These are phyloP conservation scores for Silene uniflora DNA, from an alignment of 148 eudicot genomes.

Conservation along the genomic window DNA sequence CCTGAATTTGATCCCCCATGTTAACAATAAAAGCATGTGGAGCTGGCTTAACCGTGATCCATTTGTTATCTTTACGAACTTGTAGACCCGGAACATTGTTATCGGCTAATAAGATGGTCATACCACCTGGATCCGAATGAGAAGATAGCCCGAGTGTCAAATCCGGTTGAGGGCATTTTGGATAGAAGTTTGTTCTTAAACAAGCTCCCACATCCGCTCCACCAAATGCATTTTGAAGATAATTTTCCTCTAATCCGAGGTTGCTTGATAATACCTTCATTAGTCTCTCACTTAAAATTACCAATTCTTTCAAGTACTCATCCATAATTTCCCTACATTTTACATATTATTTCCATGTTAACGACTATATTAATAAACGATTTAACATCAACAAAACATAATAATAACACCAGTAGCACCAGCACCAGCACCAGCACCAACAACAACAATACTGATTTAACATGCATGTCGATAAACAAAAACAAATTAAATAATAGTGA, in stretches of 20 bases:
- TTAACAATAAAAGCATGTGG: conserved; percentile 82
- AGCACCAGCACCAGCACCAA: no score
- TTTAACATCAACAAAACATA: no score
- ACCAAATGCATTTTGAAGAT: conserved; percentile 75
- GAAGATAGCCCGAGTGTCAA: conserved; percentile 76
- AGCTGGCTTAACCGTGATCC: conserved; percentile 84
- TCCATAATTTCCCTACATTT: conserved; percentile 60
- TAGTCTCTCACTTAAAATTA: conserved; percentile 52
- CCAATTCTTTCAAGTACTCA: conserved; percentile 55
- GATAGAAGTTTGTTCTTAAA: conserved; percentile 67
- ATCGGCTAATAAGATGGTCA: conserved; percentile 81
- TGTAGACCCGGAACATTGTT: conserved; percentile 70
- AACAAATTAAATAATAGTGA: no score
- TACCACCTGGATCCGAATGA: conserved; percentile 93
- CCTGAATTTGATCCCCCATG: conserved; percentile 93
- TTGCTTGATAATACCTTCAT: conserved; percentile 60
- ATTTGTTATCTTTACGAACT: conserved; percentile 48
- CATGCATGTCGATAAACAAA: no score
- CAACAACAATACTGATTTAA: no score
- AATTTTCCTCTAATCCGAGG: conserved; percentile 55
- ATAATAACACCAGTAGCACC: no score
- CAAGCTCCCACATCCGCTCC: conserved; percentile 70
- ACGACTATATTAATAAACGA: not conserved
- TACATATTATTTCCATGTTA: not conserved
- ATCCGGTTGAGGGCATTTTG: conserved; percentile 95